Percentiles rank a stretch among this genome's conserved stretches.
phyloP scores from a whole-genome alignment of 352 stramenopile genomes.

The Globisporangium lucens region DNA sequence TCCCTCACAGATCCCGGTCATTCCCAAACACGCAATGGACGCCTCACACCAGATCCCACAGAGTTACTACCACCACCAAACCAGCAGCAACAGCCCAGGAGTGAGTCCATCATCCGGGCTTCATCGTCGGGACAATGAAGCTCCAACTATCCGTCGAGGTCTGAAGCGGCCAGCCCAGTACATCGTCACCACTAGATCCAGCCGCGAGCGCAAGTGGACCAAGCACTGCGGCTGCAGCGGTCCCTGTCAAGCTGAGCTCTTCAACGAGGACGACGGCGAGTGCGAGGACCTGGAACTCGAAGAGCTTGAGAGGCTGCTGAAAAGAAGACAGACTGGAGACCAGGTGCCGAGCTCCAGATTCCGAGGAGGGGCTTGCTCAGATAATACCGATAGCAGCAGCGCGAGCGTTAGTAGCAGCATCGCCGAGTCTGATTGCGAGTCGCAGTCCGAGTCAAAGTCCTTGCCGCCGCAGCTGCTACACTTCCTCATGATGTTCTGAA shows the following conservation, averaged over 20 bases:
- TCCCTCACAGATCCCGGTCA: neutral
- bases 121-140: neutral
- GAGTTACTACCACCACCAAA: neutral
- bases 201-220: conserved; percentile 7
- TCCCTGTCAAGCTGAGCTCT: conserved; percentile 6
- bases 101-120: neutral
- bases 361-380: neutral
- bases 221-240: conserved; percentile 13
- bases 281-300: conserved; percentile 4
- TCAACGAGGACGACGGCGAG: conserved; percentile 8
- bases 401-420: neutral
- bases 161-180: conserved; percentile 8
- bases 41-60: neutral
- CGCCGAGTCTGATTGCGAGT: neutral
- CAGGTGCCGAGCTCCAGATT: neutral
- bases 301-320: neutral
- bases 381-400: neutral
- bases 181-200: neutral
- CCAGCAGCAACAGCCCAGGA: neutral
- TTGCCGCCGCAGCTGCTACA: conserved; percentile 14
- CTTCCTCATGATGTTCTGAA: conserved; percentile 17
- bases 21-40: neutral
- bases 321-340: neutral
- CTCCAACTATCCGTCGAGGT: neutral
- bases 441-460: neutral